phyloP scores from a whole-genome alignment of 75 land plant species.

The Adiantum capillusveneris region DNA sequence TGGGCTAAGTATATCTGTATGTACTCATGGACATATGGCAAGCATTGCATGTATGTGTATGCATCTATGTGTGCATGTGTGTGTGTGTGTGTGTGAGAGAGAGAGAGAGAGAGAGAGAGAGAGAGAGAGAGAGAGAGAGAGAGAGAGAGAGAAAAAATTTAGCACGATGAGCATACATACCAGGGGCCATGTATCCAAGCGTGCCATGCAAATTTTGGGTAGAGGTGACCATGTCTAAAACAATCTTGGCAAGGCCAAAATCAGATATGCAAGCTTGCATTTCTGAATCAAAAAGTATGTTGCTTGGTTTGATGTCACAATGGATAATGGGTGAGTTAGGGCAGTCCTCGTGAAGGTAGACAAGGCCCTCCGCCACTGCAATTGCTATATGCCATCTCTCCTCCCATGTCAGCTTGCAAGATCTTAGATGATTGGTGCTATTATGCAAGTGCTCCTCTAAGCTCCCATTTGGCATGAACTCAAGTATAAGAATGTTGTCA shows the following conservation, averaged over 20 bases:
- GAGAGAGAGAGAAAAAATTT: no score
- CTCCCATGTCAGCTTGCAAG: constrained; percentile 32
- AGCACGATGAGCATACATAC: no score
- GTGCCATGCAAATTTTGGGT: constrained; percentile 39
- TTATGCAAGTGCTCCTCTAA: constrained; percentile 50
- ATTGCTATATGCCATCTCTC: constrained; percentile 46
- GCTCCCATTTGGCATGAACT: constrained; percentile 68
- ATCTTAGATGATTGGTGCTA: constrained; percentile 11
- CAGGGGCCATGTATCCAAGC: constrained; percentile 66
- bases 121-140: no score
- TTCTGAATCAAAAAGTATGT: constrained; percentile 56
- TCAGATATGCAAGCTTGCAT: constrained; percentile 67
- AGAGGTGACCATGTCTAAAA: constrained; percentile 13
- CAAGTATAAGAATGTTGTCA: constrained; percentile 46
- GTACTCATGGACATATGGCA: no score
- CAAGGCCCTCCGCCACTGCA: constrained; percentile 59
- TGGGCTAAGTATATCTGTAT: no score
- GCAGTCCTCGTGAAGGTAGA: constrained; percentile 71
- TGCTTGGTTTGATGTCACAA: constrained; percentile 62
- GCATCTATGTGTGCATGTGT: no score
- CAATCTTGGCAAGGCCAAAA: constrained; percentile 56
- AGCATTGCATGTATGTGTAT: no score
- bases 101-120: no score
- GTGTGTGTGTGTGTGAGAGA: no score
- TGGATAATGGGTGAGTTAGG: constrained; percentile 41